Percentiles rank a stretch among this genome's conserved stretches.
Conservation (phyloP, 106 monocot genomes). For the Chionographis japonica region DNA sequence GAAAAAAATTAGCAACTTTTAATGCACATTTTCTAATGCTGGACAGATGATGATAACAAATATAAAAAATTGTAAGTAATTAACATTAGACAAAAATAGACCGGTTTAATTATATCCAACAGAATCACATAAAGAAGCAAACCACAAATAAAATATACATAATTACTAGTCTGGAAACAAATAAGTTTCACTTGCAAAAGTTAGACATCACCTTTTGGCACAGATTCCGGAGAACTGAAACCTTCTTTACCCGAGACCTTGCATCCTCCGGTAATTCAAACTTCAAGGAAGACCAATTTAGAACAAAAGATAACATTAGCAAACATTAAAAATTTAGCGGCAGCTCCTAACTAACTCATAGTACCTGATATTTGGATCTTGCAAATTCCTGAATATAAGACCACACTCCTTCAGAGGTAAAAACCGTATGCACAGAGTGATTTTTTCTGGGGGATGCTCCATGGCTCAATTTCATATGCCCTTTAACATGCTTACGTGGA, state of each 20-base stretch:
- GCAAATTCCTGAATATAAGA: conserved; percentile 73
- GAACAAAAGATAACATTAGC: not conserved
- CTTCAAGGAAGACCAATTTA: conserved; percentile 27
- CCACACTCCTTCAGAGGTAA: conserved; percentile 78
- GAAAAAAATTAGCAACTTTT: too few species aligned
- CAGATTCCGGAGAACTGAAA: conserved; percentile 77
- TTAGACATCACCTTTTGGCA: conserved; percentile 70
- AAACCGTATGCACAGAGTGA: conserved; percentile 34
- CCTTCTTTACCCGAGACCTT: conserved; percentile 45
- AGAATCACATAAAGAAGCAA: too few species aligned
- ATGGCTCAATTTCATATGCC: conserved; percentile 31
- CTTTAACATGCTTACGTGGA: conserved; percentile 31
- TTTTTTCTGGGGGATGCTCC: conserved; percentile 25
- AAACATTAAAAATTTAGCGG: not conserved
- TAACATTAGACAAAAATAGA: too few species aligned
- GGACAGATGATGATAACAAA: too few species aligned
- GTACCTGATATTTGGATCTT: conserved; percentile 86
- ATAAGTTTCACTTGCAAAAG: not conserved
- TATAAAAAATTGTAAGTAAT: too few species aligned
- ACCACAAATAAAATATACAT: too few species aligned
- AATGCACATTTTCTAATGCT: too few species aligned
- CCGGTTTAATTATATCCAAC: too few species aligned
- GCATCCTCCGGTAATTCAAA: conserved; percentile 84
- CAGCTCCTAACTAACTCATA: not conserved
- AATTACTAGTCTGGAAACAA: not conserved